A percentile compares a stretch with the other conserved stretches of the same genome.
phyloP scores from a whole-genome alignment of 192 early-diverging fungal genomes.

The Podila minutissima region DNA sequence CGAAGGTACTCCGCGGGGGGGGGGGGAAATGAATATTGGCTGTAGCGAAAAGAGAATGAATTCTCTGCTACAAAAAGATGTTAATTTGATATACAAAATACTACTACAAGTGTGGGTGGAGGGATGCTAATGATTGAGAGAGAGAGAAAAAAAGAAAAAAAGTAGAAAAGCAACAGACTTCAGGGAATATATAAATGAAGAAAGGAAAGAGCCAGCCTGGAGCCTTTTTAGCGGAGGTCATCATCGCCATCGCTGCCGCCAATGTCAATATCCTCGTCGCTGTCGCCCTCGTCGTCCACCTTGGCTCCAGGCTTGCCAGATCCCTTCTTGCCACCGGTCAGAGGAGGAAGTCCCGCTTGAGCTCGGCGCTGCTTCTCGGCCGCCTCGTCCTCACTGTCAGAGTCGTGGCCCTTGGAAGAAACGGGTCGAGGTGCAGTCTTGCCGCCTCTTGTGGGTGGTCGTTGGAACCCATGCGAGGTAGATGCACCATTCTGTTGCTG shows the following conservation, averaged over 20 bases:
- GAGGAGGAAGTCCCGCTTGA: neutral
- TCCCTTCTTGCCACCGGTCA: conserved; percentile 14
- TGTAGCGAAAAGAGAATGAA: no score
- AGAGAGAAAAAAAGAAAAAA: neutral
- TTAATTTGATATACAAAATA: no score
- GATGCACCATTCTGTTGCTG: neutral
- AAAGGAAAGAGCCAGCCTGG: neutral
- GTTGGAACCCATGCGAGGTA: neutral
- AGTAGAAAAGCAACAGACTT: neutral
- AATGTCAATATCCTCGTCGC: conserved; percentile 65
- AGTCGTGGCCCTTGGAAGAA: neutral
- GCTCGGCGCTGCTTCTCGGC: conserved; percentile 8
- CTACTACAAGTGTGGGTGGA: neutral
- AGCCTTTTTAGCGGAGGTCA: conserved; percentile 56
- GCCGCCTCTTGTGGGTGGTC: conserved; percentile 21
- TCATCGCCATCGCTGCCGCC: conserved; percentile 65
- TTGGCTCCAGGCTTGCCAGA: conserved; percentile 6
- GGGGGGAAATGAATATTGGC: no score
- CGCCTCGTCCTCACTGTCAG: conserved; percentile 27
- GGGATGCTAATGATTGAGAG: neutral
- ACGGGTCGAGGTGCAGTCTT: conserved; percentile 25
- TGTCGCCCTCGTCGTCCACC: conserved; percentile 50
- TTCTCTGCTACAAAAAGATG: no score
- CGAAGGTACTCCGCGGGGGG: no score
- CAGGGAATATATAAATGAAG: neutral